phyloP scores from a whole-genome alignment of 2,329 filamentous ascomycete genomes.

The Plectosphaerella cucumerina region DNA sequence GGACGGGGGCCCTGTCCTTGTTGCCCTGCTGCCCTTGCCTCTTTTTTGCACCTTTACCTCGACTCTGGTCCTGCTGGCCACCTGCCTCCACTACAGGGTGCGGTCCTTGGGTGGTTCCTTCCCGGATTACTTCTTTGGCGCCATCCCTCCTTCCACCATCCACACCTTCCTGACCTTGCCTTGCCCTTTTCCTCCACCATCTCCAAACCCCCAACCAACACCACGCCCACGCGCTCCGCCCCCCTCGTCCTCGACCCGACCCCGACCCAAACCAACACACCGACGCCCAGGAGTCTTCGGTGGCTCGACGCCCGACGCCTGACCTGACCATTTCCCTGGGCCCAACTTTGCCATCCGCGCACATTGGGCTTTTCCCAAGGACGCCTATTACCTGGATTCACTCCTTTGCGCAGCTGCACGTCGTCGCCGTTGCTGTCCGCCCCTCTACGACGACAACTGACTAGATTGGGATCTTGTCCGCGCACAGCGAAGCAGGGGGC shows the following conservation, averaged over 20 bases:
- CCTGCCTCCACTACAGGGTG: not conserved
- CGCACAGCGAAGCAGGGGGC: too few relatives aligned
- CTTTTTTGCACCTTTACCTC: not conserved
- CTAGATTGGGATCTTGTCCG: too few relatives aligned
- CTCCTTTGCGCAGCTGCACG: too few relatives aligned
- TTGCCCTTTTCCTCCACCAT: not conserved
- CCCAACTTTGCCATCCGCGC: too few relatives aligned
- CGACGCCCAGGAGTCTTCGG: too few relatives aligned
- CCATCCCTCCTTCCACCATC: conserved; percentile 5
- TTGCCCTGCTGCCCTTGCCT: not conserved
- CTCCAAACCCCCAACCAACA: not conserved
- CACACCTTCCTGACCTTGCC: conserved; percentile 1
- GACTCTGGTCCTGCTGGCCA: not conserved
- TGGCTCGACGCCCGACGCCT: too few relatives aligned
- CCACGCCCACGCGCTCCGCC: not conserved
- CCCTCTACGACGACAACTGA: too few relatives aligned
- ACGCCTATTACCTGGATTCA: too few relatives aligned
- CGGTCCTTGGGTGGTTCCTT: conserved; percentile 1
- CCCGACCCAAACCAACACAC: not conserved
- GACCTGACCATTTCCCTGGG: too few relatives aligned
- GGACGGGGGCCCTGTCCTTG: not conserved
- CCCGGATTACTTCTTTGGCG: conserved; percentile 6
- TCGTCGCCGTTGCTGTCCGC: too few relatives aligned
- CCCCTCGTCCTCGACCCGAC: not conserved
- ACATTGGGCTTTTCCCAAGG: too few relatives aligned